Evolutionary conservation across 176 grass and related monocot species (phyloP), one percentile per base, ranked within the genome.

Genomic region (Ananas comosus): DNA sequence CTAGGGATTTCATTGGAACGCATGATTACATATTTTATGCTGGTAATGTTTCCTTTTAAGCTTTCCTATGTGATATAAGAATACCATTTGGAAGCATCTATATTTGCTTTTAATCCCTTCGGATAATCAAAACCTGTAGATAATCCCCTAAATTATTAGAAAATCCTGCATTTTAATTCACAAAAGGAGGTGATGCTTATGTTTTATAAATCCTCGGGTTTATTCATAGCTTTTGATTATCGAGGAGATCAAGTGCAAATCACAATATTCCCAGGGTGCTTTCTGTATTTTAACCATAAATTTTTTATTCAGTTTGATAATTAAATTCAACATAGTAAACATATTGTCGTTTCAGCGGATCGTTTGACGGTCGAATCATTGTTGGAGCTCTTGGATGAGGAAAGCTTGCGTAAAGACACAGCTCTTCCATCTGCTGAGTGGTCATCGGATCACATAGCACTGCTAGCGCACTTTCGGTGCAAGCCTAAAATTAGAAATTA

Each of bases 11-110:
- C 78, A 88, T 80, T 65, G 87, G 90, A 67, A 94, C 95, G 0
- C 71, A 90, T 9, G 95, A 99, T 83, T 99, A 94, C 64, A 99
- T 99, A 85, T 99, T 99, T 92, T 99, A 99, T 70, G 91, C 95
- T 61, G 95, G 95, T 99, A 61, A 42, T 72, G 52, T 23, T 54
- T 75, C 12, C 69, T 72, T 16, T 73, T 24, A 18, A n/a, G 13
- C n/a, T 14, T 51, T n/a, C 21, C 52, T 51, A 68, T 74, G 25
- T 18, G 72, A 70, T 10, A 77, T 48, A 42, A 42, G 33, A 42
- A 42, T 42, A 42, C 33, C 33, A 4, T 42, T 42, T 42, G 33
- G 33, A 42, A 7, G 33, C 6, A 42, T 42, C 33, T 42, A 42
- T 42, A 42, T 42, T 42, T 42, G 33, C 4, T 42, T 42, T 42